A percentile compares a stretch with the other conserved stretches of the same genome.
Conservation (phyloP, 2,329 filamentous ascomycete genomes). For the Claviceps pazoutovae region DNA sequence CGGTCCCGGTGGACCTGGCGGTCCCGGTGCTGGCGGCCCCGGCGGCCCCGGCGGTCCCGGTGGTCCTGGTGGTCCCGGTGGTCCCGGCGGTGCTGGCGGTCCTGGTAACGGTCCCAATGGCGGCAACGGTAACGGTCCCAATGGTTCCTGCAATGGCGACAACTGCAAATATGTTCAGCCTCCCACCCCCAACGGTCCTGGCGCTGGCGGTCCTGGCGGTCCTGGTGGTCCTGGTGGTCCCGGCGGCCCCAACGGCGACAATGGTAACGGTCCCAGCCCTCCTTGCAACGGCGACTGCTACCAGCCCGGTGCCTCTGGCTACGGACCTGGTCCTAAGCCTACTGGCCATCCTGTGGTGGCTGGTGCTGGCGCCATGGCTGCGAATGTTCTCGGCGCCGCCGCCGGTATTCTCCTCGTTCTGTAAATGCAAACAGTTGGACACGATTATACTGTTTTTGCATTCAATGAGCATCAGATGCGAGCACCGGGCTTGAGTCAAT, state of each 20-base stretch:
- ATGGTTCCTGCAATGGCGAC: not conserved
- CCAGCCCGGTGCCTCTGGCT: too few species aligned
- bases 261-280: too few species aligned
- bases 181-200: not conserved
- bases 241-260: not conserved
- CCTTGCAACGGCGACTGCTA: too few species aligned
- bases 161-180: not conserved
- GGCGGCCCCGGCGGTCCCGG: not conserved
- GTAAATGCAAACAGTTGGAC: conserved; percentile 5
- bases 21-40: not conserved
- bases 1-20: not conserved
- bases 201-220: not conserved
- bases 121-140: not conserved
- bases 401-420: conserved; percentile 12
- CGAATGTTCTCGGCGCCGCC: conserved; percentile 11
- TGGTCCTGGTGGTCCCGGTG: not conserved
- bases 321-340: too few species aligned
- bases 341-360: conserved; percentile 5
- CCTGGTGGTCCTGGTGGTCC: not conserved
- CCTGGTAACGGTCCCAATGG: not conserved
- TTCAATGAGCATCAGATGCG: too few species aligned
- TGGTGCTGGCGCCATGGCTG: conserved; percentile 9
- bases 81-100: not conserved
- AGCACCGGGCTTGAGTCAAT: too few species aligned
- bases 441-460: not conserved